These are phyloP conservation scores for Gossypium australe DNA, from an alignment of 345 rosid species.

Conservation along the genomic window DNA sequence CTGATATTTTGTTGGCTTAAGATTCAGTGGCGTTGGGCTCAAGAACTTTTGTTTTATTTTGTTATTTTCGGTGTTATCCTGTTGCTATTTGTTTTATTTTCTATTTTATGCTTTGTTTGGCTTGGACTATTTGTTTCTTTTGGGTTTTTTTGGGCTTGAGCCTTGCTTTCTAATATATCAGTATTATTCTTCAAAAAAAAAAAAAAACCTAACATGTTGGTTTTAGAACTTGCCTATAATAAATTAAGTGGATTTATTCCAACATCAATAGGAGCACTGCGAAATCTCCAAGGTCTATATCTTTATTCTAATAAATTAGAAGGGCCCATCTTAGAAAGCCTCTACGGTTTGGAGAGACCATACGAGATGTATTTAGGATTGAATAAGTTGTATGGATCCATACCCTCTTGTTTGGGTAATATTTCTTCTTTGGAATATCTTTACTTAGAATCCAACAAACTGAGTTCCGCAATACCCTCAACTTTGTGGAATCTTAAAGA, in stretches of 20 bases:
- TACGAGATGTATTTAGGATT: background rate
- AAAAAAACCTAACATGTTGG: background rate
- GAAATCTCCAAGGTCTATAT: conserved; percentile 2
- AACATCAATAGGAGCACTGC: background rate
- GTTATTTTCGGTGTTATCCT: no score
- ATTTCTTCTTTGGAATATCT: conserved; percentile 2
- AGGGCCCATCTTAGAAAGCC: background rate
- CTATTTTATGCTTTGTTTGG: no score
- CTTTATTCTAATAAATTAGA: background rate
- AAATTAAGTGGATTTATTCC: conserved; percentile 11
- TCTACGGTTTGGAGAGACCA: background rate
- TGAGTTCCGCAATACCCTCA: background rate
- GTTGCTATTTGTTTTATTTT: no score
- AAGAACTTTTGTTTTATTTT: no score
- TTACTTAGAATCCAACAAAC: background rate
- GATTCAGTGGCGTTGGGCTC: no score
- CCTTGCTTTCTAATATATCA: no score
- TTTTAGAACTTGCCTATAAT: background rate
- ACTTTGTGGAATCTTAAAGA: background rate
- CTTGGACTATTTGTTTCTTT: no score
- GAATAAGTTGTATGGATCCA: background rate
- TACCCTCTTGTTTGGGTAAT: background rate
- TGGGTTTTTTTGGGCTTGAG: no score
- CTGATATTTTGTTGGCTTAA: no score
- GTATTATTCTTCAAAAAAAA: no score